phyloP scores from a whole-genome alignment of 495 filamentous ascomycete genomes.

The Rostrohypoxylon terebratum region DNA sequence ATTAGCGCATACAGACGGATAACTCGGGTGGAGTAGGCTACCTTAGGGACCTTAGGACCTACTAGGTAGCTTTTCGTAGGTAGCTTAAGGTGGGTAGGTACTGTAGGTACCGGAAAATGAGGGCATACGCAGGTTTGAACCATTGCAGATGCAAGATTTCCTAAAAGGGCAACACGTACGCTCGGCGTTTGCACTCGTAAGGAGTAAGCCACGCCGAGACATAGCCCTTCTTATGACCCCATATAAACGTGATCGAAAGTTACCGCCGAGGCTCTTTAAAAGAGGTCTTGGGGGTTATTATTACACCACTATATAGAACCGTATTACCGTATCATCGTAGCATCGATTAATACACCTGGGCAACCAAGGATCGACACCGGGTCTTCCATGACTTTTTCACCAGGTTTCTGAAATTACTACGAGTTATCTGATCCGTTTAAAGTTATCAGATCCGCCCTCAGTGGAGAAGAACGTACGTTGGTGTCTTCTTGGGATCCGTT shows the following conservation, averaged over 20 bases:
- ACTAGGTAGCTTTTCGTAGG: neutral
- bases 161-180: neutral
- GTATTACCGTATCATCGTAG: too few species aligned
- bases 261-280: slow-evolving; percentile 19
- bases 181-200: slow-evolving; percentile 23
- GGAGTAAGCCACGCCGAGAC: slow-evolving; percentile 25
- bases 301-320: neutral
- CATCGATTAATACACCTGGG: slow-evolving; percentile 1
- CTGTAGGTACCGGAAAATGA: neutral
- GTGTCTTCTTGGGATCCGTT: slow-evolving; percentile 31
- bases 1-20: slow-evolving; percentile 3
- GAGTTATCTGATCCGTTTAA: slow-evolving; percentile 51
- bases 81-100: neutral
- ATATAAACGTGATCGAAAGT: slow-evolving; percentile 15
- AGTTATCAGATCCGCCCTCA: slow-evolving; percentile 49
- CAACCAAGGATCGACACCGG: slow-evolving; percentile 36
- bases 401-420: slow-evolving; percentile 37
- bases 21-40: slow-evolving; percentile 4
- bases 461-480: slow-evolving; percentile 37
- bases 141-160: slow-evolving; percentile 1
- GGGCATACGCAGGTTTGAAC: slow-evolving; percentile 7
- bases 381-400: slow-evolving; percentile 18
- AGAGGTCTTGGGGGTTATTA: neutral
- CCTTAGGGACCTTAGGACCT: neutral
- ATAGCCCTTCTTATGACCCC: neutral